Evolutionary conservation across 208 protist genomes (phyloP).

Genomic region (Leishmania major): DNA sequence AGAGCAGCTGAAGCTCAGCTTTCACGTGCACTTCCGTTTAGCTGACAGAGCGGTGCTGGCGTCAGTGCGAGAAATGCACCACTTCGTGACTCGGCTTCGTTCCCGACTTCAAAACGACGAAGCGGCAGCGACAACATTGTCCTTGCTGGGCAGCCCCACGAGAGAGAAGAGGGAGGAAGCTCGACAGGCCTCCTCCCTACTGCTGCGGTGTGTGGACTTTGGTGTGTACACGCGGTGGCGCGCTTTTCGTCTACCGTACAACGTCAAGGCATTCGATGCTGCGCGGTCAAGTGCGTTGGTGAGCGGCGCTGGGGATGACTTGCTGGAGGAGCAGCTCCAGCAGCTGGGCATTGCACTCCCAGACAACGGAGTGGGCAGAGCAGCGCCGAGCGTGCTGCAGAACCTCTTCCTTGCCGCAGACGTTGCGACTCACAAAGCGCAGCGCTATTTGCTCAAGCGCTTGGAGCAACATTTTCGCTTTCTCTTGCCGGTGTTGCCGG

Average conservation of each 20-base stretch:
- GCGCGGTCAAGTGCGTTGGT: conserved; percentile 12
- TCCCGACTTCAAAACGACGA: conserved; percentile 31
- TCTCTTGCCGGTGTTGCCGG: conserved; percentile 69
- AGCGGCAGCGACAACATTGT: neutral
- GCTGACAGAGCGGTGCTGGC: conserved; percentile 38
- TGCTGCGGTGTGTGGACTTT: conserved; percentile 76
- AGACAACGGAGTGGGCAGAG: conserved; percentile 31
- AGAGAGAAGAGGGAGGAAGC: neutral
- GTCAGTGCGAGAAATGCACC: conserved; percentile 61
- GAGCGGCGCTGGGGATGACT: conserved; percentile 56
- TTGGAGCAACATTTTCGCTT: conserved; percentile 57
- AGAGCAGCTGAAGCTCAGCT: conserved; percentile 68
- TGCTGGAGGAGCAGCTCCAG: conserved; percentile 41
- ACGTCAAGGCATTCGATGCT: conserved; percentile 62
- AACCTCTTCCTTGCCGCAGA: conserved; percentile 24
- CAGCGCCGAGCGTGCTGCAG: conserved; percentile 27
- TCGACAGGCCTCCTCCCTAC: neutral
- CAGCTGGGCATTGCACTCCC: conserved; percentile 32
- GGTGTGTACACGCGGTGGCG: conserved; percentile 88
- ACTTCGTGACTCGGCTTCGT: conserved; percentile 53
- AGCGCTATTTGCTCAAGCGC: conserved; percentile 44
- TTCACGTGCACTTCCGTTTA: conserved; percentile 85
- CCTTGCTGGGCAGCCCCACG: neutral
- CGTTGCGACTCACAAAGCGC: conserved; percentile 19
- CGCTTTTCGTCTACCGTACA: conserved; percentile 86